phyloP scores from a whole-genome alignment of 2,329 filamentous ascomycete genomes.

The Pyrenochaeta sp. region DNA sequence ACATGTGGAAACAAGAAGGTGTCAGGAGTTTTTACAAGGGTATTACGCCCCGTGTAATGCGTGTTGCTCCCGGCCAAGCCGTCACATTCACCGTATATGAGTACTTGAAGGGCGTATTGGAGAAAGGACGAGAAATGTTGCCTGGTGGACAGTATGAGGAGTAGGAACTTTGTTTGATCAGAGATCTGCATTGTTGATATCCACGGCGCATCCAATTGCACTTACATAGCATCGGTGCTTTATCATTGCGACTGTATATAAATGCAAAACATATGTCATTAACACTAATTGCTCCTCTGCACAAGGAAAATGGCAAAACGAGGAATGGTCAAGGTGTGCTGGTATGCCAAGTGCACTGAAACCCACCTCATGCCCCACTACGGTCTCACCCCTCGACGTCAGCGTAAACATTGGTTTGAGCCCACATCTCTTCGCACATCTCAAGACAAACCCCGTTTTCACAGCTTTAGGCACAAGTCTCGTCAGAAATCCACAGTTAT shows the following conservation, averaged over 20 bases:
- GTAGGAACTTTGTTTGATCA: conserved; percentile 29
- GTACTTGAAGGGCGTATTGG: conserved; percentile 59
- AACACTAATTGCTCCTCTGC: neutral
- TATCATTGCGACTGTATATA: conserved; percentile 4
- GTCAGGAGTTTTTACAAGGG: conserved; percentile 98
- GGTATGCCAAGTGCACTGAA: conserved; percentile 21
- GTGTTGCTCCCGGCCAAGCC: conserved; percentile 93
- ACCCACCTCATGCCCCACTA: conserved; percentile 32
- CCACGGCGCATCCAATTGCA: conserved; percentile 1
- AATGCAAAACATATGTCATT: neutral
- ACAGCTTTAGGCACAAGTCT: neutral
- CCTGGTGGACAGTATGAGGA: conserved; percentile 60
- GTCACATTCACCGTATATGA: conserved; percentile 71
- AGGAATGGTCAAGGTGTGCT: neutral
- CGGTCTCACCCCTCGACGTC: conserved; percentile 24
- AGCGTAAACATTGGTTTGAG: conserved; percentile 28
- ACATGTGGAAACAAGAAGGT: conserved; percentile 81
- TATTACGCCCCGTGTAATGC: conserved; percentile 96
- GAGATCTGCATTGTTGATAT: conserved; percentile 19
- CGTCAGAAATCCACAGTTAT: neutral
- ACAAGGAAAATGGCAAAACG: too few relatives aligned
- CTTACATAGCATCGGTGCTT: neutral
- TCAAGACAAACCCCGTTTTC: neutral
- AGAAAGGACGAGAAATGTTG: conserved; percentile 57
- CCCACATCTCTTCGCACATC: neutral